These are phyloP conservation scores for Iodosphaeria phyllophila DNA, from an alignment of 2,329 filamentous ascomycete genomes.

Conservation along the genomic window DNA sequence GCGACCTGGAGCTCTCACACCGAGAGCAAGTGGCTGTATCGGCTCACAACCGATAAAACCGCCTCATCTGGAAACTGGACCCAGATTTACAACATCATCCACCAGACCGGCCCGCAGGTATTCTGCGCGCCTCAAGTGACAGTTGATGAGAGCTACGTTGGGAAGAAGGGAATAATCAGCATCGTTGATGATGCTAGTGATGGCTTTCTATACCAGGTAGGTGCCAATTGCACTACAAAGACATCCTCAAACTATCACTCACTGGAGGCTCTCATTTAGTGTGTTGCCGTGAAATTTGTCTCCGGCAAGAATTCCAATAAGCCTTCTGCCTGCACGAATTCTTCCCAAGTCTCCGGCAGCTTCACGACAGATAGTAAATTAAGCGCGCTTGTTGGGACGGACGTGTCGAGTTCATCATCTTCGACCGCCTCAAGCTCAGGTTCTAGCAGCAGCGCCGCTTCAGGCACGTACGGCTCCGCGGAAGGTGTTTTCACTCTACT, in stretches of 20 bases:
- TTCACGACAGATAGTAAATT: constrained; percentile 14
- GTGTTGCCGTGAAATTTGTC: constrained; percentile 36
- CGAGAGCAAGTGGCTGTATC: constrained; percentile 36
- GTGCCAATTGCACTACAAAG: constrained; percentile 3
- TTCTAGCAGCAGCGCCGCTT: neutral
- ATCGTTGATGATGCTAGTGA: constrained; percentile 33
- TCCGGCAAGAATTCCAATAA: constrained; percentile 14
- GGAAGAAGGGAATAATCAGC: constrained; percentile 33
- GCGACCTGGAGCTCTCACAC: constrained; percentile 28
- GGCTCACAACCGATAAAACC: constrained; percentile 31
- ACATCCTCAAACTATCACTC: constrained; percentile 2
- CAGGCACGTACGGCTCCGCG: no score
- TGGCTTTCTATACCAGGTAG: constrained; percentile 36
- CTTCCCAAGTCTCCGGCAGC: constrained; percentile 12
- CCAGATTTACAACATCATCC: constrained; percentile 31
- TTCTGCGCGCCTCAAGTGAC: constrained; percentile 32
- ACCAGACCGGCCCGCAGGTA: constrained; percentile 32
- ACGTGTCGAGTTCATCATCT: no score
- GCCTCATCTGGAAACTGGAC: constrained; percentile 32
- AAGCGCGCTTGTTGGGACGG: constrained; percentile 10
- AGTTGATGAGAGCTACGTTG: constrained; percentile 29
- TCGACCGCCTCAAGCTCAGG: neutral
- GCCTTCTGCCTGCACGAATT: constrained; percentile 19
- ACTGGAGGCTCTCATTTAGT: constrained; percentile 17
- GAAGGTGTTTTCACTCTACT: no score